phyloP scores from a whole-genome alignment of 2,329 filamentous ascomycete genomes.

The Karstenula rhodostoma region DNA sequence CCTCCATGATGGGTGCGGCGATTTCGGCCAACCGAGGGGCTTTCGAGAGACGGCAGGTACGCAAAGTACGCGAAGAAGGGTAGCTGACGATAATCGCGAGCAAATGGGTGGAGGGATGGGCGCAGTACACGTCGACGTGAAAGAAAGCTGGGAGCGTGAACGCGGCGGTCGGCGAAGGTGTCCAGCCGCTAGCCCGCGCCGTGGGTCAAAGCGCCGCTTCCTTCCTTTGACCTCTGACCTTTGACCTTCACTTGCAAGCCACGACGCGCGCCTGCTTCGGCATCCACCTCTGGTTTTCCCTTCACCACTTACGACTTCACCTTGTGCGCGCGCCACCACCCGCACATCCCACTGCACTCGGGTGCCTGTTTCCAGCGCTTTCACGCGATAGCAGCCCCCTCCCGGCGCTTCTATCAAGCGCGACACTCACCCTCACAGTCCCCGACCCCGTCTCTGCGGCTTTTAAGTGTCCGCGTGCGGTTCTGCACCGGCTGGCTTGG shows the following conservation, averaged over 20 bases:
- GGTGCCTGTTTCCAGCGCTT: not conserved
- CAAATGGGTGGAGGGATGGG: conserved; percentile 4
- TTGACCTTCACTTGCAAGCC: conserved; percentile 1
- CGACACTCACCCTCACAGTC: not conserved
- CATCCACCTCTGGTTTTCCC: conserved; percentile 3
- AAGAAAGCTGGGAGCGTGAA: conserved; percentile 10
- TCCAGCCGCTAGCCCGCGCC: conserved; percentile 6
- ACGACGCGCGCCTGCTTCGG: conserved; percentile 4
- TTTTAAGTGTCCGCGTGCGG: conserved; percentile 28
- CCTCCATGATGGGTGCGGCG: conserved; percentile 48
- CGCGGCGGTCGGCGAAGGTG: conserved; percentile 13
- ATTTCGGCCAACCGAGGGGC: not conserved
- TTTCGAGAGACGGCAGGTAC: not conserved
- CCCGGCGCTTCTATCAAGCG: conserved; percentile 1
- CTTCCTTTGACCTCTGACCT: conserved; percentile 1
- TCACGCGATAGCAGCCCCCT: conserved; percentile 4
- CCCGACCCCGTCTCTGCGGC: conserved; percentile 15
- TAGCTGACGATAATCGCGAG: not conserved
- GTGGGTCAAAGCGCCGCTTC: conserved; percentile 4
- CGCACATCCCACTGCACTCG: not conserved
- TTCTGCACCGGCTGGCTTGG: conserved; percentile 33
- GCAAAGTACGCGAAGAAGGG: not conserved
- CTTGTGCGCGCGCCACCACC: conserved; percentile 2
- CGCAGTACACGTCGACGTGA: not conserved
- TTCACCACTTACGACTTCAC: conserved; percentile 1